These are phyloP conservation scores for Vanderwaltozyma verrucispora DNA, from an alignment of 805 yeast species.

Conservation along the genomic window DNA sequence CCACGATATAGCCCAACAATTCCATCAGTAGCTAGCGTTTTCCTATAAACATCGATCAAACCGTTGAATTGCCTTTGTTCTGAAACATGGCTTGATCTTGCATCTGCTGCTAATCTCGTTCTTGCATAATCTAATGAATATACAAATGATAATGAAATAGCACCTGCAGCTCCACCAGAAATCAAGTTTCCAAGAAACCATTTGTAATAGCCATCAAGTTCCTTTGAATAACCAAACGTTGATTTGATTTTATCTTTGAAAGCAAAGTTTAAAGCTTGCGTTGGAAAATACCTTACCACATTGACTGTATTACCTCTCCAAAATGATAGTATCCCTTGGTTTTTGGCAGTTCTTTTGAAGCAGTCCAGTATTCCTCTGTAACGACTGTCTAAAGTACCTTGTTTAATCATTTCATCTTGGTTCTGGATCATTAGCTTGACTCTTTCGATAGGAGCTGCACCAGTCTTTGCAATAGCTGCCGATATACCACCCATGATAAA, in stretches of 20 bases:
- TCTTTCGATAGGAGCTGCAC: conserved; percentile 89
- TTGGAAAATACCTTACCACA: conserved; percentile 95
- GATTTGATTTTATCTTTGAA: conserved; percentile 92
- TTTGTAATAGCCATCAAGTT: conserved; percentile 64
- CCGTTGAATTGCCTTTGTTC: conserved; percentile 77
- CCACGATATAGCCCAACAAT: conserved; percentile 95
- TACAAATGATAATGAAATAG: conserved; percentile 83
- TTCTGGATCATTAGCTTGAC: conserved; percentile 89
- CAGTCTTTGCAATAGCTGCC: conserved; percentile 94
- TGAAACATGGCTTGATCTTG: conserved; percentile 49
- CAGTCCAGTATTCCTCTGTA: conserved; percentile 84
- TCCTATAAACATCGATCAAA: conserved; percentile 84
- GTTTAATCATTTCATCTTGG: conserved; percentile 94
- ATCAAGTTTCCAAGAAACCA: conserved; percentile 97
- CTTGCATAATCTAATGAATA: conserved; percentile 96
- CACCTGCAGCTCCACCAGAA: conserved; percentile 97
- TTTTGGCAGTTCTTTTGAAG: conserved; percentile 82
- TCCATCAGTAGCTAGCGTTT: conserved; percentile 88
- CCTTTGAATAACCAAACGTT: conserved; percentile 89
- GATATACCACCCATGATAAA: conserved; percentile 96
- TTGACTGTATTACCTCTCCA: conserved; percentile 99
- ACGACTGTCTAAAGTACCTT: conserved; percentile 73
- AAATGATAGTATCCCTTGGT: conserved; percentile 81
- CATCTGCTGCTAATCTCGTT: conserved; percentile 96
- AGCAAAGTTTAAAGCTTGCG: conserved; percentile 94